Percentiles rank a stretch among this genome's conserved stretches.
Evolutionary conservation across 2,329 filamentous ascomycete genomes (phyloP).

Genomic region (Colletotrichum sp.): DNA sequence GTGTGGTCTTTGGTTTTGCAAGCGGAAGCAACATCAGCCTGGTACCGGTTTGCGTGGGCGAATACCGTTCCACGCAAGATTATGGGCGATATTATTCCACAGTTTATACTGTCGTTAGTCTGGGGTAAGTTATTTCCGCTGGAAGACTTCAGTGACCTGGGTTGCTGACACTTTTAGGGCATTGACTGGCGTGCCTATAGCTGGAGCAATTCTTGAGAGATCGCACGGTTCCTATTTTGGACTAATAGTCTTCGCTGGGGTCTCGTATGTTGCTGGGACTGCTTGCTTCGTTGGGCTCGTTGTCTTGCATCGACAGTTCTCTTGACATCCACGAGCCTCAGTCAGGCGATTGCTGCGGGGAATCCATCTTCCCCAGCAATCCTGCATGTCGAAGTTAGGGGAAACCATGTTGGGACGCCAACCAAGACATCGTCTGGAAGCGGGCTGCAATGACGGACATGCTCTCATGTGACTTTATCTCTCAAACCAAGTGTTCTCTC

Average conservation of each 20-base stretch:
- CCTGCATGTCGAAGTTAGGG: fast-evolving
- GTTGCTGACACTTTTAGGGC: not conserved
- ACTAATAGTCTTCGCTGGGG: not conserved
- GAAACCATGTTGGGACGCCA: not conserved
- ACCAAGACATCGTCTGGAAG: not conserved
- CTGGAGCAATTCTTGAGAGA: not conserved
- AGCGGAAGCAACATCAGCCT: not conserved
- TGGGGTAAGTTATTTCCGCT: not conserved
- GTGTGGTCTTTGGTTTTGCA: not conserved
- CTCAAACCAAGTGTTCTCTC: too few relatives aligned
- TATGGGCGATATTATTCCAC: not conserved
- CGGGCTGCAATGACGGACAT: not conserved
- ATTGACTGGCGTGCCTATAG: not conserved
- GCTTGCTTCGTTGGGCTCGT: not conserved
- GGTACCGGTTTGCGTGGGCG: not conserved
- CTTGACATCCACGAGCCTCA: not conserved
- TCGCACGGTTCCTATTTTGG: not conserved
- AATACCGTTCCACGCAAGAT: not conserved
- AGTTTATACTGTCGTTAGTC: not conserved
- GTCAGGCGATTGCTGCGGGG: not conserved
- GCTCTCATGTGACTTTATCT: too few relatives aligned
- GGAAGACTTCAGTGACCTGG: fast-evolving
- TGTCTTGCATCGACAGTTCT: not conserved
- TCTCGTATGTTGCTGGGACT: not conserved
- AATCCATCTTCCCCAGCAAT: not conserved